Percentiles rank a stretch among this genome's conserved stretches.
These are phyloP conservation scores for Telfairia occidentalis DNA, from an alignment of 331 rosid species.

Conservation along the genomic window DNA sequence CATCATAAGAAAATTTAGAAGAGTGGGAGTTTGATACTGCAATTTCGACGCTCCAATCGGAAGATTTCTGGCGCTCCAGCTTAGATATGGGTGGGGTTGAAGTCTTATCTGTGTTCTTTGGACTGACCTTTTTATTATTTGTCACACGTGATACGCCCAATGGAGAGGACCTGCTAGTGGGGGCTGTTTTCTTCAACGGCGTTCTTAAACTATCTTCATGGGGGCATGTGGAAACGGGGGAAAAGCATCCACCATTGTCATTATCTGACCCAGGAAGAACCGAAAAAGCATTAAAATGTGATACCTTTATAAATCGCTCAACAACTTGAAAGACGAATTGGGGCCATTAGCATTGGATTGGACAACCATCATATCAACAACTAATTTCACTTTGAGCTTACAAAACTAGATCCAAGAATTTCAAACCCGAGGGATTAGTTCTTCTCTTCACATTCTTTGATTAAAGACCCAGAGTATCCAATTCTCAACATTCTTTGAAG, in stretches of 20 bases:
- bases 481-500: background rate
- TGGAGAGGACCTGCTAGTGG: constrained; percentile 55
- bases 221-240: constrained; percentile 29
- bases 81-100: constrained; percentile 25
- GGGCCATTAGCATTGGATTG: background rate
- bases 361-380: background rate
- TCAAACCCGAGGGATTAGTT: background rate
- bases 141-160: constrained; percentile 30
- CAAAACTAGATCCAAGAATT: background rate
- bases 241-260: constrained; percentile 29
- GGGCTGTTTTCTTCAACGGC: constrained; percentile 47
- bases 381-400: background rate
- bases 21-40: constrained; percentile 27
- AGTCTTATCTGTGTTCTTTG: constrained; percentile 28
- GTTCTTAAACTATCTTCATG: constrained; percentile 26
- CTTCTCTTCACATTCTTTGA: background rate
- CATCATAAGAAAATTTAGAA: constrained; percentile 29
- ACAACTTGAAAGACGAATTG: background rate
- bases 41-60: constrained; percentile 35
- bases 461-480: background rate
- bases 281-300: constrained; percentile 12
- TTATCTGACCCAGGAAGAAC: constrained; percentile 33
- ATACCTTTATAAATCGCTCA: constrained; percentile 8
- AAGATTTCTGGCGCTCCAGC: constrained; percentile 33
- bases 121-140: constrained; percentile 27